Evolutionary conservation across 441 rosid species (phyloP).

Genomic region (Gossypium schwendimanii): DNA sequence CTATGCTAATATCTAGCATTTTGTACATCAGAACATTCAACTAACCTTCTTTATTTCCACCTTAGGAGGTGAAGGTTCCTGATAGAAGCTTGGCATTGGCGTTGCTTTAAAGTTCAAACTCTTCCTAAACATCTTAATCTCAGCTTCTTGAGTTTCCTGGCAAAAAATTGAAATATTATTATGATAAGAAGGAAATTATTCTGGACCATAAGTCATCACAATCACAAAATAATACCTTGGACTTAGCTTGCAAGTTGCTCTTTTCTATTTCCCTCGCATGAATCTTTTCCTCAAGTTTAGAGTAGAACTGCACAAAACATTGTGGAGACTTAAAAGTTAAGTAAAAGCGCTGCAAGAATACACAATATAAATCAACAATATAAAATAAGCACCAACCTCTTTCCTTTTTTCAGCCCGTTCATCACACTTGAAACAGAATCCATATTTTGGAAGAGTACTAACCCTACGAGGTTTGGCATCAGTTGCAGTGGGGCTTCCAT

Average conservation of each 20-base stretch:
- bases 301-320: slow-evolving; percentile 54
- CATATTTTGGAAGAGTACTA: slow-evolving; percentile 86
- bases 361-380: slow-evolving; percentile 8
- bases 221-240: slow-evolving; percentile 54
- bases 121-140: slow-evolving; percentile 82
- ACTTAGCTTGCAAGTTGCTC: slow-evolving; percentile 70
- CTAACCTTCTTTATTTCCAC: slow-evolving; percentile 81
- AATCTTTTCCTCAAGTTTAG: slow-evolving; percentile 92
- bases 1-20: not conserved
- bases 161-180: slow-evolving; percentile 13
- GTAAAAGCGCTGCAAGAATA: not conserved
- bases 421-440: slow-evolving; percentile 91
- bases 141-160: slow-evolving; percentile 95
- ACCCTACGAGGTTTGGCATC: slow-evolving; percentile 60
- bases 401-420: slow-evolving; percentile 95
- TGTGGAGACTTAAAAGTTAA: slow-evolving; percentile 2
- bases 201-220: not conserved
- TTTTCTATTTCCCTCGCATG: slow-evolving; percentile 81
- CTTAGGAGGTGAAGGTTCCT: slow-evolving; percentile 88
- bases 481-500: slow-evolving; percentile 55
- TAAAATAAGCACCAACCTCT: slow-evolving; percentile 51
- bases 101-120: slow-evolving; percentile 93
- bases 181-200: not conserved
- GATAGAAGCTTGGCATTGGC: slow-evolving; percentile 96
- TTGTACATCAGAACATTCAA: not conserved